Evolutionary conservation across 2,329 filamentous ascomycete species (phyloP), one percentile per base, ranked within the genome.

Genomic region (Fusarium stilboides): DNA sequence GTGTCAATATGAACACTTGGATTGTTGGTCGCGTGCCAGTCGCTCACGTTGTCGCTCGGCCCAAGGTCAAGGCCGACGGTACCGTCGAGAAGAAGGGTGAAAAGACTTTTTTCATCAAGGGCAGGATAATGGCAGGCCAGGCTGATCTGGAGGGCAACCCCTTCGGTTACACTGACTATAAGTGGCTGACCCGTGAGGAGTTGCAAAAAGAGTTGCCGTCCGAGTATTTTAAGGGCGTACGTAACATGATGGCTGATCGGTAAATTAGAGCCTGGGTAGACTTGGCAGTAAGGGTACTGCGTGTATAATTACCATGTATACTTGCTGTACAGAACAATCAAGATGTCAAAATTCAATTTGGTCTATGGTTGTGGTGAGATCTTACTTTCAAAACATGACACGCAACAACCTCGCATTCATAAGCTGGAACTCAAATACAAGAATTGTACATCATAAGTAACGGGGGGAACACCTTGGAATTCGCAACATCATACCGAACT

Each of bases 1-100:
- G 96, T 61, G 83, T 92, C 65, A 97, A 99, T 86, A 98, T 99
- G 94, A 98, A 98, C 84, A 98, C 94, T 57, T 99, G 96, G 94
- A 89, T 98, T 73, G 92, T 99, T 52, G 95, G 94, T 64, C 94
- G 94, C 74, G 92, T 92, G 61, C 96, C 96, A 13, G 88, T 98
- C 61, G 95, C 94, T 26, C 92, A 98, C 81, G 82, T 92, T 76
- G 85, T 92, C 71, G 83, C 83, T 65, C 82, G 88, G 67, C 85
- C 86, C 72, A 71, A 79, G 74, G 73, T 84, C 76, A 78, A 80
- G 72, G 77, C 80, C 72, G 81, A 85, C 76, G 78, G 79, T 45
- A 75, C 77, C 33, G 74, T 85, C 45, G 75, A 79, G 61, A 73
- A 78, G 70, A 81, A 86, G 58, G 94, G 93, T 55, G 88, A 92